Conservation (phyloP, 208 protist species). For the Leishmania turanica region DNA sequence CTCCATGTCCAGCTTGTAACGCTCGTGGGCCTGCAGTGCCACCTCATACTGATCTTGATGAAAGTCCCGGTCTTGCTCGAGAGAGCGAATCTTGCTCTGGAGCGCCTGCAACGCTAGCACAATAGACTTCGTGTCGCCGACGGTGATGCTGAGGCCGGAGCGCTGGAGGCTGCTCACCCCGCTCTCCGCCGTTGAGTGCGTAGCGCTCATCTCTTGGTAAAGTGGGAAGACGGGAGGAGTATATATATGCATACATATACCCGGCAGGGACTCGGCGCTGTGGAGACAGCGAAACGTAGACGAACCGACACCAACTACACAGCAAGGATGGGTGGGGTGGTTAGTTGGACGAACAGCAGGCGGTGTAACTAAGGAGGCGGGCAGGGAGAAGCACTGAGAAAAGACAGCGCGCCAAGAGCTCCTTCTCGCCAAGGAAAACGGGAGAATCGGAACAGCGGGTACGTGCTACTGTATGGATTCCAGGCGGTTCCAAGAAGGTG, state of each 20-base stretch:
- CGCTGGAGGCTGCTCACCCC: conserved; percentile 68
- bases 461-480: background rate
- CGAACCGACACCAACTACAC: background rate
- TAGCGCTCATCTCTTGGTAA: conserved; percentile 4
- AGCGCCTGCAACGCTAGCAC: conserved; percentile 89
- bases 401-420: background rate
- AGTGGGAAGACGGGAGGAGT: background rate
- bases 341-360: background rate
- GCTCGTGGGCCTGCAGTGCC: conserved; percentile 77
- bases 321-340: background rate
- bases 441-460: background rate
- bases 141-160: conserved; percentile 85
- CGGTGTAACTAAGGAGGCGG: background rate
- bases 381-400: background rate
- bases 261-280: background rate
- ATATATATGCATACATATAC: background rate
- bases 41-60: conserved; percentile 90
- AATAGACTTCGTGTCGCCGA: conserved; percentile 91
- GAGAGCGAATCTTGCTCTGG: conserved; percentile 85
- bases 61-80: conserved; percentile 88
- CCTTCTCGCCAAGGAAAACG: background rate
- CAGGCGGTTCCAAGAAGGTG: background rate
- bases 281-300: background rate
- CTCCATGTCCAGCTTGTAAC: conserved; percentile 89
- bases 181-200: conserved; percentile 47